A percentile compares a stretch with the other conserved stretches of the same genome.
Conservation (phyloP, 1,139 yeast species). For the Pichia sp. region DNA sequence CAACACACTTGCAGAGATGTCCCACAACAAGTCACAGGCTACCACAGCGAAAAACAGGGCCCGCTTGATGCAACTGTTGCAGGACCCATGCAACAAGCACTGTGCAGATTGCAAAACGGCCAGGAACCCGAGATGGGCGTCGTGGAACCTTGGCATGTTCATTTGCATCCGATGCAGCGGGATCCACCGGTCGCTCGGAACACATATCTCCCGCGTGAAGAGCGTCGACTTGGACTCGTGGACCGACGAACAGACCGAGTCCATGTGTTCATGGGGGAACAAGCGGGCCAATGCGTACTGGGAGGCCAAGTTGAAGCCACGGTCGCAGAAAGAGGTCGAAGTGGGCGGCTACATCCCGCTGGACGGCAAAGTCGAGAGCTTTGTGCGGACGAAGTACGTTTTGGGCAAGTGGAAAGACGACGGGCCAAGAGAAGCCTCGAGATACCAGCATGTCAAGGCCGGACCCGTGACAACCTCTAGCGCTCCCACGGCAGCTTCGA, state of each 20-base stretch:
- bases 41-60: constrained; percentile 32
- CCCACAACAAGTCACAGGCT: constrained; percentile 14
- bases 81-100: constrained; percentile 66
- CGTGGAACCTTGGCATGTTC: constrained; percentile 92
- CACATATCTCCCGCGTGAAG: constrained; percentile 82
- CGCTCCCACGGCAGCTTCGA: constrained; percentile 7
- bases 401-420: constrained; percentile 83
- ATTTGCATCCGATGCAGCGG: constrained; percentile 94
- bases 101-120: constrained; percentile 93
- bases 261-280: constrained; percentile 87
- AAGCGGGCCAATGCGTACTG: constrained; percentile 69
- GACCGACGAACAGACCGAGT: constrained; percentile 88
- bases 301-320: constrained; percentile 59
- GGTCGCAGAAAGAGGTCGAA: constrained; percentile 34
- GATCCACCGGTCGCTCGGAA: constrained; percentile 90
- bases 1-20: constrained; percentile 2
- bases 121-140: constrained; percentile 95
- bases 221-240: constrained; percentile 94
- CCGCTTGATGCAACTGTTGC: constrained; percentile 41
- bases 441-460: constrained; percentile 4
- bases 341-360: constrained; percentile 66
- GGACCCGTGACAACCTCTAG: constrained; percentile 4
- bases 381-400: constrained; percentile 88
- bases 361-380: constrained; percentile 80
- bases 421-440: constrained; percentile 44